Evolutionary conservation across 2,329 filamentous ascomycete species (phyloP).

Genomic region (Mariannaea sp.): DNA sequence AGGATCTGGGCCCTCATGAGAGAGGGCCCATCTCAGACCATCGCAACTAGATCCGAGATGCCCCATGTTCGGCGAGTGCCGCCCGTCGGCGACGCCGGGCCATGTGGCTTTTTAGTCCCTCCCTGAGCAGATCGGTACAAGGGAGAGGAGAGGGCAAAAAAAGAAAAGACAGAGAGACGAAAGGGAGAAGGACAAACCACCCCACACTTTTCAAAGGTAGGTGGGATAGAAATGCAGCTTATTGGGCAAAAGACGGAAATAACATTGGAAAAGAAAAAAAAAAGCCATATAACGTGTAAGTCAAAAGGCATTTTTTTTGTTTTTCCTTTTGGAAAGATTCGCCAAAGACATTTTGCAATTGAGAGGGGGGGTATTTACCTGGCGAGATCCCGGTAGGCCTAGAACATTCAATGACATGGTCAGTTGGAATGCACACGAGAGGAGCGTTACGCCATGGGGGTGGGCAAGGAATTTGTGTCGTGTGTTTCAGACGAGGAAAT

Average conservation of each 20-base stretch:
- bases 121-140: slow-evolving; percentile 1
- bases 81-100: slow-evolving; percentile 18
- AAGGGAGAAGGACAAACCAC: too few relatives aligned
- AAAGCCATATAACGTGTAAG: neutral
- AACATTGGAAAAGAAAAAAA: neutral
- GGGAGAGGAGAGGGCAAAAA: neutral
- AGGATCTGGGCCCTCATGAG: slow-evolving; percentile 20
- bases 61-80: slow-evolving; percentile 11
- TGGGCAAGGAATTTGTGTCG: neutral
- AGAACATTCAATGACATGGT: slow-evolving; percentile 34
- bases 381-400: slow-evolving; percentile 46
- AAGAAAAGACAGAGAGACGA: too few relatives aligned
- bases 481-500: neutral
- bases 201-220: too few relatives aligned
- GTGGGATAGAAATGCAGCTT: too few relatives aligned
- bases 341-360: too few relatives aligned
- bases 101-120: slow-evolving; percentile 6
- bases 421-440: slow-evolving; percentile 23
- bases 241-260: neutral
- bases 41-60: slow-evolving; percentile 15
- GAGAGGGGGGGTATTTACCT: slow-evolving; percentile 39
- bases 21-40: slow-evolving; percentile 9
- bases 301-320: neutral
- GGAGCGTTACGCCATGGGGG: slow-evolving; percentile 6
- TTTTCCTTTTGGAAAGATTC: too few relatives aligned